Evolutionary conservation across 805 yeast genomes (phyloP).

Genomic region (Grigorovia transvaalensis): DNA sequence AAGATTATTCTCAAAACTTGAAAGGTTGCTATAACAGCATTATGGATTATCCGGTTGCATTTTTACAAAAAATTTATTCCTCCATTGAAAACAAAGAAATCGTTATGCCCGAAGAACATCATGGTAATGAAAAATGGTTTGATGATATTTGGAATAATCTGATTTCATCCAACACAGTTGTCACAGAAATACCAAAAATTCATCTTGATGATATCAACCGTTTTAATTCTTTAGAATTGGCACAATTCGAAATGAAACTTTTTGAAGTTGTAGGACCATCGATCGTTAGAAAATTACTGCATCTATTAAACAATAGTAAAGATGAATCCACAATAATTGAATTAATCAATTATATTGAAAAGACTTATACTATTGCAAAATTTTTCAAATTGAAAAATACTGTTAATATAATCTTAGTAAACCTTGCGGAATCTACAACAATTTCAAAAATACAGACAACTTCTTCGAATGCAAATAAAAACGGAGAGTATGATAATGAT

Average conservation of each 20-base stretch:
- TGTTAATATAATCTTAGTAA: slow-evolving; percentile 56
- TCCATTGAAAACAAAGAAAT: slow-evolving; percentile 81
- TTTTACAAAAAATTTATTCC: slow-evolving; percentile 64
- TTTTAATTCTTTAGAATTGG: slow-evolving; percentile 19
- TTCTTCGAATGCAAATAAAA: background rate
- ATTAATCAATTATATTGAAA: slow-evolving; percentile 80
- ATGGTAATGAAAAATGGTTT: slow-evolving; percentile 84
- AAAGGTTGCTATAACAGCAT: slow-evolving; percentile 62
- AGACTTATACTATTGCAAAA: slow-evolving; percentile 66
- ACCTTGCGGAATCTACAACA: slow-evolving; percentile 59
- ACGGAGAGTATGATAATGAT: slow-evolving; percentile 6
- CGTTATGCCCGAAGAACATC: slow-evolving; percentile 96
- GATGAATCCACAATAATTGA: slow-evolving; percentile 83
- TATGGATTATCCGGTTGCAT: slow-evolving; percentile 77
- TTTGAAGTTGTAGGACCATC: slow-evolving; percentile 54
- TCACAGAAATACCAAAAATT: slow-evolving; percentile 19
- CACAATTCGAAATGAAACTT: slow-evolving; percentile 61
- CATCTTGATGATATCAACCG: slow-evolving; percentile 12
- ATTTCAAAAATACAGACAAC: slow-evolving; percentile 31
- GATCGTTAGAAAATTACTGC: slow-evolving; percentile 58
- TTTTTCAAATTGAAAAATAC: slow-evolving; percentile 45
- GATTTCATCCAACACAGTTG: slow-evolving; percentile 34
- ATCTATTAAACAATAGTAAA: slow-evolving; percentile 73
- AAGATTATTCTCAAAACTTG: slow-evolving; percentile 68
- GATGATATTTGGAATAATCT: slow-evolving; percentile 77